A percentile compares a stretch with the other conserved stretches of the same genome.
Evolutionary conservation across 2,329 filamentous ascomycete species (phyloP).

Genomic region (Clarireedia hainanense): DNA sequence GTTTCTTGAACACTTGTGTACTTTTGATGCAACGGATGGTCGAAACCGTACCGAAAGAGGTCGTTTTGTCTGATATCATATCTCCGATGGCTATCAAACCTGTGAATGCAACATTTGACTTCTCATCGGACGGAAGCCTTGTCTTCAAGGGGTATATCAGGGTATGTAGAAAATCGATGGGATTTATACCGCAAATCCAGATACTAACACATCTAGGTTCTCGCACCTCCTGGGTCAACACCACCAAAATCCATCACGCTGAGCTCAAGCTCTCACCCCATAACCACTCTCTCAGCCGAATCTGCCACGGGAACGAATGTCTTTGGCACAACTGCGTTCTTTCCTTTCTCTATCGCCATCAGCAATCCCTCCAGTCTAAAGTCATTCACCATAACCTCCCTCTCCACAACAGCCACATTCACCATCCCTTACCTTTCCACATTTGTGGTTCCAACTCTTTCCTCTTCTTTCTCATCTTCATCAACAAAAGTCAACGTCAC

Average conservation of each 20-base stretch:
- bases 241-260: constrained; percentile 3
- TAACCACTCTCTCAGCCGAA: constrained; percentile 9
- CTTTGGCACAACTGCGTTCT: constrained; percentile 17
- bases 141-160: constrained; percentile 17
- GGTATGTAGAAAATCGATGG: constrained; percentile 10
- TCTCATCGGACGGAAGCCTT: constrained; percentile 11
- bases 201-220: constrained; percentile 4
- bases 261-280: background rate
- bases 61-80: constrained; percentile 43
- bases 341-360: constrained; percentile 14
- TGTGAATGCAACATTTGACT: constrained; percentile 31
- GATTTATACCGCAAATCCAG: background rate
- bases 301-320: constrained; percentile 8
- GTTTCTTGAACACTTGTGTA: constrained; percentile 41
- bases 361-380: constrained; percentile 6
- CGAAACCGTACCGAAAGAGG: constrained; percentile 45
- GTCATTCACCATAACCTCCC: constrained; percentile 10
- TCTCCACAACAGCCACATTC: constrained; percentile 8
- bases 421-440: background rate
- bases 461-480: background rate
- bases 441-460: constrained; percentile 16
- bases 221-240: background rate
- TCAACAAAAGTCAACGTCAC: constrained; percentile 12
- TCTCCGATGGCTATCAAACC: constrained; percentile 51
- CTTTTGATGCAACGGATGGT: constrained; percentile 50